Percentiles rank a stretch among this genome's conserved stretches.
phyloP scores from a whole-genome alignment of 805 yeast genomes.

The Zygotorulaspora chibaensis region DNA sequence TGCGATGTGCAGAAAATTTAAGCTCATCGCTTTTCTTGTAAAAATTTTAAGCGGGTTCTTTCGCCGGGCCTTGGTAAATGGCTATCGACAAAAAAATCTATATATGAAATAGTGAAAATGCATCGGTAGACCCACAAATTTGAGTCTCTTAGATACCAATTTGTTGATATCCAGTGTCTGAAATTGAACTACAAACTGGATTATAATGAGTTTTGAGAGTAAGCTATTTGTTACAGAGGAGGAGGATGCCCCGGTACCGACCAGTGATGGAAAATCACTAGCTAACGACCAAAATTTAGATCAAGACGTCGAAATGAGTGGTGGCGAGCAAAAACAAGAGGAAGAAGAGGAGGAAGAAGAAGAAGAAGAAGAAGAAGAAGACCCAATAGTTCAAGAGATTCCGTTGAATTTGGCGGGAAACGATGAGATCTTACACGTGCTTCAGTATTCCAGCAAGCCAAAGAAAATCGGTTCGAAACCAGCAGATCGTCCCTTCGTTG shows the following conservation, averaged over 20 bases:
- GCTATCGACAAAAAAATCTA: not conserved
- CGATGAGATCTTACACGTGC: constrained; percentile 37
- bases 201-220: constrained; percentile 13
- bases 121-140: not conserved
- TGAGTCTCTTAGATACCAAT: not conserved
- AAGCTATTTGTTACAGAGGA: constrained; percentile 38
- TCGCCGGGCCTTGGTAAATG: not conserved
- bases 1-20: constrained; percentile 5
- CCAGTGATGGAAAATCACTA: constrained; percentile 6
- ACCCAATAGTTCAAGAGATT: constrained; percentile 56
- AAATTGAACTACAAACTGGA: not conserved
- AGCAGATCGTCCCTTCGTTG: constrained; percentile 36
- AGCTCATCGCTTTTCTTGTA: constrained; percentile 22
- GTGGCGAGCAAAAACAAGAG: constrained; percentile 26
- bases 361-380: constrained; percentile 40
- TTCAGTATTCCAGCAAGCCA: constrained; percentile 52
- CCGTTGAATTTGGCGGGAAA: constrained; percentile 48
- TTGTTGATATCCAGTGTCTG: not conserved
- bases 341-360: constrained; percentile 46
- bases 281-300: constrained; percentile 12
- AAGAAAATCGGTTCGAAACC: constrained; percentile 25
- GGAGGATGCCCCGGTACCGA: constrained; percentile 28
- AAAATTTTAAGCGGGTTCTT: constrained; percentile 13
- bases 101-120: not conserved
- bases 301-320: constrained; percentile 13